Evolutionary conservation across 2,329 filamentous ascomycete genomes (phyloP), one percentile per base, ranked within the genome.

Genomic region (Cercospora canescens): DNA sequence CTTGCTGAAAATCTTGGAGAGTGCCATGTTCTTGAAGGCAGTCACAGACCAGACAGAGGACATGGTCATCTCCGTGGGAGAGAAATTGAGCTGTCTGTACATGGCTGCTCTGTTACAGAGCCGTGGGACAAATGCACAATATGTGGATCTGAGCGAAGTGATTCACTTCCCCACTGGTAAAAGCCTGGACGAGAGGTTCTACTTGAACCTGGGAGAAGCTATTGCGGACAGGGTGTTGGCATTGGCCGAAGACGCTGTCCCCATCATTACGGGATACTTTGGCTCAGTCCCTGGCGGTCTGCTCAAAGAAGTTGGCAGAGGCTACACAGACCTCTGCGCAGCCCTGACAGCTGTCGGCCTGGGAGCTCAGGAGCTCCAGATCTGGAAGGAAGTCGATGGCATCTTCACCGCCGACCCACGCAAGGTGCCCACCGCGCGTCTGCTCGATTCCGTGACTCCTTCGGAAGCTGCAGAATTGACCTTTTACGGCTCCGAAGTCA

Each of bases 331-430:
- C 79, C 86, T 99, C 55, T 98, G 95, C 78, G 94, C 95, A 12
- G 94, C 95, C 6, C 84, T 99, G 16, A 90, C 94, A 60, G 93
- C 95, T 1, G 94, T 99, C 9, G 94, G 93, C 4, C 83, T 96
- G n/a, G 84, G 88, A 73, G 95, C 95, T 0, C 83, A 90, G 62
- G 95, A 99, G 79, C 85, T 99, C 60, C 95, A 99, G 79, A 91
- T 99, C 69, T 98, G 95, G 95, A 99, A 99, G 82, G 95, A 99
- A 78, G 95, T 99, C 6, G 95, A 99, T 78, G 94, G 93, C 66
- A 96, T 98, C 76, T 95, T 97, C 80, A 91, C 89, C 1, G 89
- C 89, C 5, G 94, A 97, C 75, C 92, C 92, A 3, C 88, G 91
- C 72, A 96, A 95, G 79, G 92, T 96, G 41, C 94, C 94, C 3